These are phyloP conservation scores for Colletotrichum noveboracense DNA, from an alignment of 2,329 filamentous ascomycete genomes.

Conservation along the genomic window DNA sequence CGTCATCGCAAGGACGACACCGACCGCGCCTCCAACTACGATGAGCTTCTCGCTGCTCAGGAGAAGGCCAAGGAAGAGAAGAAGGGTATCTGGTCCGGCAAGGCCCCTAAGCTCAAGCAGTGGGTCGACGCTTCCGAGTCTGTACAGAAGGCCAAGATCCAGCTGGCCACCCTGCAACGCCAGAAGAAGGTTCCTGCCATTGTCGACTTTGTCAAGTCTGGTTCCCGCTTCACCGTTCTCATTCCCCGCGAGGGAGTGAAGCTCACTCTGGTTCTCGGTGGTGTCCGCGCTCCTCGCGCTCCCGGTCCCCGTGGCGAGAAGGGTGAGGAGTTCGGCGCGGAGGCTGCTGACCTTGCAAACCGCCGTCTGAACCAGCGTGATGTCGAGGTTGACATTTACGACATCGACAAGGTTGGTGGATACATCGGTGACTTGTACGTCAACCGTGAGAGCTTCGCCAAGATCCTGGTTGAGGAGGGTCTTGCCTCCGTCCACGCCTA, in stretches of 20 bases:
- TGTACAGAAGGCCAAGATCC: slow-evolving; percentile 93
- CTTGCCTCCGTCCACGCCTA: slow-evolving; percentile 91
- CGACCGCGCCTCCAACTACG: slow-evolving; percentile 92
- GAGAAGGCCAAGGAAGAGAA: slow-evolving; percentile 83
- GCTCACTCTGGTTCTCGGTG: slow-evolving; percentile 91
- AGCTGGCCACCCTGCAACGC: slow-evolving; percentile 83
- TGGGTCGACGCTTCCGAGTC: slow-evolving; percentile 92
- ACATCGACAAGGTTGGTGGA: slow-evolving; percentile 94
- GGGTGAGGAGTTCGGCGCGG: slow-evolving; percentile 92
- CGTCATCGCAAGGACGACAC: slow-evolving; percentile 94
- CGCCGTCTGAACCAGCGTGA: slow-evolving; percentile 91
- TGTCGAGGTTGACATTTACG: slow-evolving; percentile 93
- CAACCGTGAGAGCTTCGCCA: slow-evolving; percentile 94
- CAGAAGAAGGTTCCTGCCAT: slow-evolving; percentile 93
- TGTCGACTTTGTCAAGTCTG: slow-evolving; percentile 98
- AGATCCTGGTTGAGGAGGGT: slow-evolving; percentile 91
- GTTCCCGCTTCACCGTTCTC: slow-evolving; percentile 89
- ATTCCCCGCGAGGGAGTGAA: slow-evolving; percentile 93
- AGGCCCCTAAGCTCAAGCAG: slow-evolving; percentile 81
- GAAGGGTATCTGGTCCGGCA: slow-evolving; percentile 95
- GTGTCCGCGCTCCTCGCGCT: slow-evolving; percentile 88
- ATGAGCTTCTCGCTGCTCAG: slow-evolving; percentile 82
- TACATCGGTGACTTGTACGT: slow-evolving; percentile 96
- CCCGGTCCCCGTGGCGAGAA: slow-evolving; percentile 77
- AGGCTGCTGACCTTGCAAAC: slow-evolving; percentile 91